These are phyloP conservation scores for Fusarium sp. DNA, from an alignment of 2,329 filamentous ascomycete genomes.

Conservation along the genomic window DNA sequence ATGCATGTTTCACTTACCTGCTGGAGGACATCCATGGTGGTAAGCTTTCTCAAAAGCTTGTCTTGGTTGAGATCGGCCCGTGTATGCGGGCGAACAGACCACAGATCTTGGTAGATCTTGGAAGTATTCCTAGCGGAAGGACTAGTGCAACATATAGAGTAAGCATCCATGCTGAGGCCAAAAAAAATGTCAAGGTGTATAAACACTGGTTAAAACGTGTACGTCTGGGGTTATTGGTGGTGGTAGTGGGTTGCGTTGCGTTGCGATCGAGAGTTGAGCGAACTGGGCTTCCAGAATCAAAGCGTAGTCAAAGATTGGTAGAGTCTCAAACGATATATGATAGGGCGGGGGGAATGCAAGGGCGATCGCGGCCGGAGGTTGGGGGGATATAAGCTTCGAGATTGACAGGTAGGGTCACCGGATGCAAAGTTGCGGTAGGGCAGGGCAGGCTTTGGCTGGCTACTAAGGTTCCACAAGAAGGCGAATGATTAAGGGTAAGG, in stretches of 20 bases:
- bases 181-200: slow-evolving; percentile 4
- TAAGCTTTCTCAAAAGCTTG: slow-evolving; percentile 48
- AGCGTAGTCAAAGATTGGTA: slow-evolving; percentile 8
- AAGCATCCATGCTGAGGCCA: slow-evolving; percentile 63
- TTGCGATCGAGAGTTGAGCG: neutral
- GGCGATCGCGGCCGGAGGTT: slow-evolving; percentile 18
- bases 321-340: slow-evolving; percentile 22
- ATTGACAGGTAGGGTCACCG: slow-evolving; percentile 40
- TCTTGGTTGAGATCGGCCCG: slow-evolving; percentile 53
- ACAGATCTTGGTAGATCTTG: slow-evolving; percentile 67
- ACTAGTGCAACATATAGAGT: slow-evolving; percentile 66
- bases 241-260: slow-evolving; percentile 10
- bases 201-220: slow-evolving; percentile 14
- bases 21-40: slow-evolving; percentile 52
- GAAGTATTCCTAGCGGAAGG: slow-evolving; percentile 60
- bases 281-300: slow-evolving; percentile 42
- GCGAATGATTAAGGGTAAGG: slow-evolving; percentile 17
- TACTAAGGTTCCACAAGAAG: slow-evolving; percentile 27
- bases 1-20: slow-evolving; percentile 52
- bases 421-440: slow-evolving; percentile 30
- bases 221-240: slow-evolving; percentile 5
- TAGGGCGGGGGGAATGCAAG: slow-evolving; percentile 24
- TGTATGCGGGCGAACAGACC: slow-evolving; percentile 57
- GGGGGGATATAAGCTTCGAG: slow-evolving; percentile 44
- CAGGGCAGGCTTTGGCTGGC: slow-evolving; percentile 11